phyloP scores from a whole-genome alignment of 768 basidiomycete species.

The Lactarius trivialis region DNA sequence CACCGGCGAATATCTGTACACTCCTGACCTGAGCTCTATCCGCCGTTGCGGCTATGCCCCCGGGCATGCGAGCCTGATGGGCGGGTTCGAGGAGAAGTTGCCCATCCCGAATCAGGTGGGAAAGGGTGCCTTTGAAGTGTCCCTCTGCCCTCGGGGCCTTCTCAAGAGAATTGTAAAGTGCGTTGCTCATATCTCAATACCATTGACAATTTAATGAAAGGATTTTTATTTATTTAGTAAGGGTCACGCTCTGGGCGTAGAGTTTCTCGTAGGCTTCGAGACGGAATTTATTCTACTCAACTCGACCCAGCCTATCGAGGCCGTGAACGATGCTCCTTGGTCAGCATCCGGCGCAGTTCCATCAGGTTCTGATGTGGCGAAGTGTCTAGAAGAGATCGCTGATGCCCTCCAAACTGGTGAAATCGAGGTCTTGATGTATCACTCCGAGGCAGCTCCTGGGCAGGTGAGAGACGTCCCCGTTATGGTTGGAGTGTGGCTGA shows the following conservation, averaged over 20 bases:
- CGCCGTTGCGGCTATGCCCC: constrained; percentile 51
- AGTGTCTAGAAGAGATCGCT: constrained; percentile 53
- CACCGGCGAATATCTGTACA: constrained; percentile 55
- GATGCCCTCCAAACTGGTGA: constrained; percentile 41
- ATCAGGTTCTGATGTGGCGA: constrained; percentile 42
- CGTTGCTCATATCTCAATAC: constrained; percentile 21
- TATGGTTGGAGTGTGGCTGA: not conserved
- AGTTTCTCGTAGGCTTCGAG: constrained; percentile 64
- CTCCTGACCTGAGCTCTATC: constrained; percentile 48
- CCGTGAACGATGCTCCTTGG: constrained; percentile 46
- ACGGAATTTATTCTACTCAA: constrained; percentile 63
- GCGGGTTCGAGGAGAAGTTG: constrained; percentile 59
- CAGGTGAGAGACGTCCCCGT: constrained; percentile 36
- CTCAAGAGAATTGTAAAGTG: constrained; percentile 52
- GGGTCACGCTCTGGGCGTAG: constrained; percentile 33
- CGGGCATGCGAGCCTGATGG: constrained; percentile 56
- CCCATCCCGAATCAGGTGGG: constrained; percentile 33
- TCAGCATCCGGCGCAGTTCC: constrained; percentile 33
- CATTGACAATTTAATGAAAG: not conserved
- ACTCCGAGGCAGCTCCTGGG: constrained; percentile 64
- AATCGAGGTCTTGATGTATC: constrained; percentile 63
- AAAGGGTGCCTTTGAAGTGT: constrained; percentile 34
- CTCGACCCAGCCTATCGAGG: constrained; percentile 39
- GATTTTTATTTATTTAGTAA: constrained; percentile 26
- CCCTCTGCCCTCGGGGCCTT: constrained; percentile 55